Evolutionary conservation across 148 eudicot genomes (phyloP).

Genomic region (Fagopyrum homotropicum): DNA sequence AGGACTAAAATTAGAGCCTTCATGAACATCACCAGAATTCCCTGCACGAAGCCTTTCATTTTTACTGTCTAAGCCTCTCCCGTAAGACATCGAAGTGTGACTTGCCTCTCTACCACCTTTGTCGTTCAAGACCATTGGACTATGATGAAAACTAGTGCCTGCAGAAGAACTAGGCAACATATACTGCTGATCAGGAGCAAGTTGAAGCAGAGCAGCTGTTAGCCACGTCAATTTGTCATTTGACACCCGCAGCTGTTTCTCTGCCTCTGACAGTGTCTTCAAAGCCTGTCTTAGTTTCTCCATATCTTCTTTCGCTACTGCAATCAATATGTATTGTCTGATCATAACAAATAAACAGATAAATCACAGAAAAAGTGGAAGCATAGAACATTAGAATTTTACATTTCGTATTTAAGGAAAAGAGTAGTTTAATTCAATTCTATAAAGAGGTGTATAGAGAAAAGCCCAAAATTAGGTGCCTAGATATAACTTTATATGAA

Average conservation of each 20-base stretch:
- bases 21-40: constrained; percentile 28
- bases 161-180: constrained; percentile 64
- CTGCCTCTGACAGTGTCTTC: constrained; percentile 88
- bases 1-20: constrained; percentile 27
- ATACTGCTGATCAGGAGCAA: constrained; percentile 90
- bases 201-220: constrained; percentile 87
- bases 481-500: not conserved
- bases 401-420: not conserved
- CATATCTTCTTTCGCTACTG: constrained; percentile 87
- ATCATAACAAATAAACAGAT: not conserved
- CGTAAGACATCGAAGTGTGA: constrained; percentile 28
- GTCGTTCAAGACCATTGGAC: constrained; percentile 37
- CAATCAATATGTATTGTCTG: constrained; percentile 15
- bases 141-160: constrained; percentile 51
- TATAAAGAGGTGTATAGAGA: not conserved
- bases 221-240: constrained; percentile 88
- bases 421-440: not conserved
- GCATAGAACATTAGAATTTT: not conserved
- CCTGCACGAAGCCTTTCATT: constrained; percentile 30
- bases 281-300: constrained; percentile 89
- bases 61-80: constrained; percentile 30
- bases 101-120: constrained; percentile 36
- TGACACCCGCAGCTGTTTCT: constrained; percentile 84
- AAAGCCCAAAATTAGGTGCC: not conserved
- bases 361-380: not conserved